These are phyloP conservation scores for Lasiodiplodia sp. DNA, from an alignment of 2,329 filamentous ascomycete species.

Conservation along the genomic window DNA sequence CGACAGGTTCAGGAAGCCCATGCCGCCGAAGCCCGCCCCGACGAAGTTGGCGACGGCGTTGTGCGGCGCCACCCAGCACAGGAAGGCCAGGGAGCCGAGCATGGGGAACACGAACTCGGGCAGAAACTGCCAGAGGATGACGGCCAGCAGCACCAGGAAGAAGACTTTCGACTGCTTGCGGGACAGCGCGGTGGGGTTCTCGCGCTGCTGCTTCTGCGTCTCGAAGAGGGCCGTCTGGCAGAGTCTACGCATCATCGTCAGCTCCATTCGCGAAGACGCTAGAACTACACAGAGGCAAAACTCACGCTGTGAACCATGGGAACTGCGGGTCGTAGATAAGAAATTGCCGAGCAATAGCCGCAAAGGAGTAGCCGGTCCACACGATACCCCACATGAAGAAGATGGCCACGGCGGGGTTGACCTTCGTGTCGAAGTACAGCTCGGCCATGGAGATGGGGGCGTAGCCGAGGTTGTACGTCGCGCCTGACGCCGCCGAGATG, in stretches of 20 bases:
- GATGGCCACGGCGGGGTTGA: conserved; percentile 62
- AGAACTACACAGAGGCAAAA: not conserved
- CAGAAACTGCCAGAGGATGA: conserved; percentile 68
- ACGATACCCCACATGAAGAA: conserved; percentile 69
- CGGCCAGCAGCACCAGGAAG: conserved; percentile 60
- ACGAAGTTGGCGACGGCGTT: conserved; percentile 67
- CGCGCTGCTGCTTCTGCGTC: conserved; percentile 61
- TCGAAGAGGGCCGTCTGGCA: conserved; percentile 65
- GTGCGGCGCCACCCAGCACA: conserved; percentile 69
- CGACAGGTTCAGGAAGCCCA: conserved; percentile 67
- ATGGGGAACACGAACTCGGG: conserved; percentile 69
- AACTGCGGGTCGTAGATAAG: conserved; percentile 66
- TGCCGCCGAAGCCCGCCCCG: conserved; percentile 67
- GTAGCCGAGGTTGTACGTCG: conserved; percentile 48
- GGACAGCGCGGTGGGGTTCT: conserved; percentile 57
- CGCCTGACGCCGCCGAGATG: conserved; percentile 49
- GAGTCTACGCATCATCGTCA: not conserved
- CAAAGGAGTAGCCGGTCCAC: conserved; percentile 66
- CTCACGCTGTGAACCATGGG: conserved; percentile 48
- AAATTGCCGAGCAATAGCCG: conserved; percentile 64
- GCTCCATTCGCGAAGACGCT: not conserved
- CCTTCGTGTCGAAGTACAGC: conserved; percentile 62
- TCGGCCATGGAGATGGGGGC: conserved; percentile 63
- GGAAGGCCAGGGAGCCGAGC: conserved; percentile 65
- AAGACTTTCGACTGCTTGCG: conserved; percentile 56